Percentiles rank a stretch among this genome's conserved stretches.
These are phyloP conservation scores for Camptophora hylomeconis DNA, from an alignment of 2,329 filamentous ascomycete genomes.

Conservation along the genomic window DNA sequence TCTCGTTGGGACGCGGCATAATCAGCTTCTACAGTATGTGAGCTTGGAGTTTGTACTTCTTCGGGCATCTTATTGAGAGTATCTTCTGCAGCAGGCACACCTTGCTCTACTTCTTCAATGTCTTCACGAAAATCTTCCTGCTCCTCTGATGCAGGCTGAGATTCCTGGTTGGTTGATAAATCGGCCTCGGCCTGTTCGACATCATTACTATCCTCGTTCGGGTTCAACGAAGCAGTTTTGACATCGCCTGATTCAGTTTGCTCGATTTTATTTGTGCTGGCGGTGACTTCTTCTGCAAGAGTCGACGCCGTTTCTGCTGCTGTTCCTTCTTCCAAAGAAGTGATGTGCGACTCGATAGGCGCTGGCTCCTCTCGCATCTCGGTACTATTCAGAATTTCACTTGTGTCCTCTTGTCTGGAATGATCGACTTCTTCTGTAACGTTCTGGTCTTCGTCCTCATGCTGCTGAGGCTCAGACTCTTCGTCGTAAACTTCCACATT, in stretches of 20 bases:
- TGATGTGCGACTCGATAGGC: no score
- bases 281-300: neutral
- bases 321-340: no score
- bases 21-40: neutral
- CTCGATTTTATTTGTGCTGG: no score
- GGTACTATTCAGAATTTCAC: conserved; percentile 1
- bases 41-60: neutral
- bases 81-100: conserved; percentile 3
- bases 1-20: neutral
- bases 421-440: conserved; percentile 6
- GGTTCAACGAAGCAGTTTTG: no score
- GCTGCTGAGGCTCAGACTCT: conserved; percentile 1
- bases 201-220: neutral
- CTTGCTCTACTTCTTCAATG: conserved; percentile 4
- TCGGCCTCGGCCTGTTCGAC: neutral
- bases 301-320: conserved; percentile 2
- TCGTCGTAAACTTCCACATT: conserved; percentile 5
- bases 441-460: conserved; percentile 3
- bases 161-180: neutral
- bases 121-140: conserved; percentile 4
- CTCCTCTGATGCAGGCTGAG: neutral
- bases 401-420: conserved; percentile 4
- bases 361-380: neutral
- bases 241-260: no score
- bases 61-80: conserved; percentile 3